Conservation (phyloP, 108 stramenopile genomes). For the Nitzschia sp. region DNA sequence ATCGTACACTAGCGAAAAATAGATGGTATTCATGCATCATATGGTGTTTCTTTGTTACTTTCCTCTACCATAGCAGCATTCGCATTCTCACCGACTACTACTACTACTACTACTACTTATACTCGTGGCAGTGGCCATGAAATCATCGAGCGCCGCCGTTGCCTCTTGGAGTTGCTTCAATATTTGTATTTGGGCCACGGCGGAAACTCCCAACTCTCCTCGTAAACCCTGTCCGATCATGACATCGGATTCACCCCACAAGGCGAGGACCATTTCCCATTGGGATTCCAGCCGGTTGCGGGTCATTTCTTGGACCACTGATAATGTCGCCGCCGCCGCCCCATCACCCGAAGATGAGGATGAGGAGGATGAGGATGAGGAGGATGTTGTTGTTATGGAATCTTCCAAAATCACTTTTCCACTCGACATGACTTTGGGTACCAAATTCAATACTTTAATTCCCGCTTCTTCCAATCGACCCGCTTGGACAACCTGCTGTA, state of each 20-base stretch:
- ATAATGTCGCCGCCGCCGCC: neutral
- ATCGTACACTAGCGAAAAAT: too few relatives aligned
- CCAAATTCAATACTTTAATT: constrained; percentile 55
- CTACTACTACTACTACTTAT: too few relatives aligned
- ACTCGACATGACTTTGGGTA: constrained; percentile 47
- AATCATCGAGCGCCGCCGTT: constrained; percentile 49
- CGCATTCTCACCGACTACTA: too few relatives aligned
- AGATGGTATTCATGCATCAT: too few relatives aligned
- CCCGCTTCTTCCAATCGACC: constrained; percentile 65
- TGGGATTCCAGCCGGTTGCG: constrained; percentile 45
- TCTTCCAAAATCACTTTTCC: constrained; percentile 6
- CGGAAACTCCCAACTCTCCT: constrained; percentile 63
- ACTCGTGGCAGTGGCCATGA: constrained; percentile 30
- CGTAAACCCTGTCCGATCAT: constrained; percentile 75
- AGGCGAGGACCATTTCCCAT: constrained; percentile 45
- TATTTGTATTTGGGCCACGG: constrained; percentile 75
- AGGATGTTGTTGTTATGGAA: constrained; percentile 15
- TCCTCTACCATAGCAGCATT: too few relatives aligned
- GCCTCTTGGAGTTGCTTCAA: constrained; percentile 46
- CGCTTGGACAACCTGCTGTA: constrained; percentile 39
- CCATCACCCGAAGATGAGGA: neutral
- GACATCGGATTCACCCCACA: constrained; percentile 57
- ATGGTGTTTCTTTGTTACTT: too few relatives aligned
- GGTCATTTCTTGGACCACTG: constrained; percentile 46
- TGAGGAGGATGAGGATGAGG: too few relatives aligned